Evolutionary conservation across 2,329 filamentous ascomycete genomes (phyloP), one percentile per base, ranked within the genome.

Genomic region (Xylariaceae sp.): DNA sequence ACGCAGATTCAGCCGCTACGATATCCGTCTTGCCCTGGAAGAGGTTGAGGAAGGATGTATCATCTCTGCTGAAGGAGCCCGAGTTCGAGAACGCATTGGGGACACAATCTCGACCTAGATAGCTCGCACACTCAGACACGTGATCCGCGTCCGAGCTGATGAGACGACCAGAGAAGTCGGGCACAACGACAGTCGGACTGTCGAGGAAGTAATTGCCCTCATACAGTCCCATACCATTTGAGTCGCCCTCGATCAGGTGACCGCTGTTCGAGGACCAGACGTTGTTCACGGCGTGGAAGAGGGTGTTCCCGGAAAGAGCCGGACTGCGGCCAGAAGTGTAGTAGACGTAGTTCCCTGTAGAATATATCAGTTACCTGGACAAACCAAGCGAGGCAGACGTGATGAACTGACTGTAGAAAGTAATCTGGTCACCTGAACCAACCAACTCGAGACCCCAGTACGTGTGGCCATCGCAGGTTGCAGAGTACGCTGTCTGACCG

Each of bases 161-260:
- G 15, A 53, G 34, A 15, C 35, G 30, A 10, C 50, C 50, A 4
- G 34, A 52, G 50, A 52, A 52, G 48, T 17, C 48, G 18, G 48
- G 15, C 4, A 35, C 23, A 35, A 51, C 18, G 13, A 51, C 49
- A 34, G 10, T 8, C 2, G 30, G 49, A 51, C 11, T 15, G 53
- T 65, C 63, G 53, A 80, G 75, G 74, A 81, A 82, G 17, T 77
- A 74, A 62, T 80, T 82, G 18, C 79, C 80, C 69, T 82, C 80
- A 0, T 75, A 75, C 34, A 82, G 72, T 54, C 80, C 74, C 55
- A 71, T 71, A 35, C 66, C 72, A 45, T 72, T 72, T n/a, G 64
- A 57, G 48, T 71, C 70, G 58, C 76, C 60, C 65, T 80, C 78
- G 60, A 81, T 80, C 23, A 75, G 73, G 68, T 81, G 77, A 55